Conservation (phyloP, 768 basidiomycete species). For the Russula brevipes region DNA sequence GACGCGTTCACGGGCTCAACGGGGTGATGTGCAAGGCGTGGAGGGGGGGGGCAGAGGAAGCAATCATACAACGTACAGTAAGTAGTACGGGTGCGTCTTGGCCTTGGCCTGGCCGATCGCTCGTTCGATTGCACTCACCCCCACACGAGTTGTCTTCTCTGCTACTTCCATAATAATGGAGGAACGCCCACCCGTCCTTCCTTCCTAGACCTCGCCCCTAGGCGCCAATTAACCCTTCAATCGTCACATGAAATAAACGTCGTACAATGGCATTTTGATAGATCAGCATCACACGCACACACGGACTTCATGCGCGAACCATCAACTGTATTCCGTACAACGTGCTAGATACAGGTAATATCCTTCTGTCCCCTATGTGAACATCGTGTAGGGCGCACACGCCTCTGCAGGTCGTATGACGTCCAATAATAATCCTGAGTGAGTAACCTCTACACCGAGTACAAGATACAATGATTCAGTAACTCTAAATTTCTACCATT, state of each 20-base stretch:
- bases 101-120: not conserved
- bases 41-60: not conserved
- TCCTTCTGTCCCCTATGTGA: not conserved
- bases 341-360: not conserved
- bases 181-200: not conserved
- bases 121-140: not conserved
- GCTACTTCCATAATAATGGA: not conserved
- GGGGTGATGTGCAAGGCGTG: not conserved
- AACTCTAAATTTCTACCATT: not conserved
- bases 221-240: not conserved
- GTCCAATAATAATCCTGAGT: slow-evolving; percentile 1
- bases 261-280: not conserved
- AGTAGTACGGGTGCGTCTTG: not conserved
- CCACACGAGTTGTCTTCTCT: not conserved
- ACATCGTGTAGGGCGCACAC: not conserved
- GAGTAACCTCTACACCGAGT: not conserved
- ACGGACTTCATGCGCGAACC: not conserved
- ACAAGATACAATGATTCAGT: not conserved
- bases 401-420: not conserved
- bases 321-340: slow-evolving; percentile 10
- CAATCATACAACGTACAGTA: not conserved
- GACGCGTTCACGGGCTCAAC: no score
- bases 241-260: not conserved
- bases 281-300: not conserved
- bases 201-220: not conserved